Evolutionary conservation across 1,139 yeast genomes (phyloP), one percentile per base, ranked within the genome.

Genomic region (Geotrichum klebahnii): DNA sequence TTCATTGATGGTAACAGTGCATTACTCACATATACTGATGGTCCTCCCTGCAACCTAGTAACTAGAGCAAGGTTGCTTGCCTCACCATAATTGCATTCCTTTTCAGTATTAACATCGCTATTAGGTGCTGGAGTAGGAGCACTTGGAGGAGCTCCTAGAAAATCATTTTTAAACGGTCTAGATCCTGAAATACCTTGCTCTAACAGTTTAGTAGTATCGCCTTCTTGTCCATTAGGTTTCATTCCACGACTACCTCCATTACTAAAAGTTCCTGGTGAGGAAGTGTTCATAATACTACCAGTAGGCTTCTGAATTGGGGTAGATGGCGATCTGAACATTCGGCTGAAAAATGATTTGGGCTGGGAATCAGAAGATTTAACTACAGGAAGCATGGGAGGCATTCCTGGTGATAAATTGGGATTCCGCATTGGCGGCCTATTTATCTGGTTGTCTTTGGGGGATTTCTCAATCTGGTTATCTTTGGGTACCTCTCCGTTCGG

Each of bases 1-100:
- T 14, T 22, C 48, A 53, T 71, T 71, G 61, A 71, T 22, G 34
- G 33, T 71, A 9, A 75, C 75, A 43, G 67, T 59, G 2, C 14
- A 6, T 10, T 5, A 5, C 24, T 34, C 2, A 43, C 16, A 43
- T 36, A 48, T n/a, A 48, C 14, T 5, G 39, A 10, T 12, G 51
- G 51, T 22, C 51, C 51, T 3, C 44, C 44, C n/a, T 48, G 41
- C 5, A 31, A 16, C 12, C 16, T 31, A 5, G 16, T 31, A 9
- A 65, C 59, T 10, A 42, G 32, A 14, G 16, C 19, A 10, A 48
- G 31, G n/a, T 31, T 28, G 20, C 20, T 29, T 1, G 52, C 52
- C n/a, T 44, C 40, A 8, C 29, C 17, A 16, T 14, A 10, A 17
- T 49, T 38, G 26, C 52, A 49, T 14, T 36, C 48, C 22, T 37